These are phyloP conservation scores for Penicillium crustosum DNA, from an alignment of 2,329 filamentous ascomycete species.

Conservation along the genomic window DNA sequence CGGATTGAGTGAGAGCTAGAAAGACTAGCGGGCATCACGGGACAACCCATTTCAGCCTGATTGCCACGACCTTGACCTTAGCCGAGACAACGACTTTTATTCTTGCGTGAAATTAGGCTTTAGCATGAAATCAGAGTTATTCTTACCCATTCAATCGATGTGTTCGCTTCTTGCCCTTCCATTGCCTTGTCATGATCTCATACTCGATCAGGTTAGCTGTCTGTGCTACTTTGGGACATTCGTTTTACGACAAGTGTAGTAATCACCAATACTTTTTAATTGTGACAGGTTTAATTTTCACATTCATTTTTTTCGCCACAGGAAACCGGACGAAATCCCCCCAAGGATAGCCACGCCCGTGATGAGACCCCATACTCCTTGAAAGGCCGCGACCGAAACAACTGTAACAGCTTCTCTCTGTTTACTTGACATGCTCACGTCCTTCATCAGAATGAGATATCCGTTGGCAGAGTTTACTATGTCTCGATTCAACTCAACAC, in stretches of 20 bases:
- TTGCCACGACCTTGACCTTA: not conserved
- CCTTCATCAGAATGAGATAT: constrained; percentile 17
- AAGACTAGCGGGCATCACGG: not conserved
- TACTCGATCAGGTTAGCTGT: not conserved
- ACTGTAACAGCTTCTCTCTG: constrained; percentile 15
- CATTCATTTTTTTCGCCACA: constrained; percentile 16
- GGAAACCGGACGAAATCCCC: constrained; percentile 21
- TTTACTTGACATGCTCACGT: constrained; percentile 15
- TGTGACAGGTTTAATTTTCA: not conserved
- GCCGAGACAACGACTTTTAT: not conserved
- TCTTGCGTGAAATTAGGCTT: not conserved
- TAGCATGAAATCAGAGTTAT: constrained; percentile 1
- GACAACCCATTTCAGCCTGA: not conserved
- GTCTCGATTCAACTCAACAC: constrained; percentile 9
- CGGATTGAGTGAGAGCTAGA: constrained; percentile 41
- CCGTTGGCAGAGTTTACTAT: constrained; percentile 17
- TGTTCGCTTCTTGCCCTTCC: not conserved
- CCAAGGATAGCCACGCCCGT: constrained; percentile 30
- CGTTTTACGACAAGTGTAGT: not conserved
- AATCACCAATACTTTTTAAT: not conserved
- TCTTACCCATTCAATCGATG: not conserved
- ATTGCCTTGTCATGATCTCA: not conserved
- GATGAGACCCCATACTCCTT: constrained; percentile 29
- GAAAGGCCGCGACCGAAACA: constrained; percentile 25
- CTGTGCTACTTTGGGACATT: not conserved